These are phyloP conservation scores for Entomortierella lignicola DNA, from an alignment of 192 early-diverging fungal genomes.

Conservation along the genomic window DNA sequence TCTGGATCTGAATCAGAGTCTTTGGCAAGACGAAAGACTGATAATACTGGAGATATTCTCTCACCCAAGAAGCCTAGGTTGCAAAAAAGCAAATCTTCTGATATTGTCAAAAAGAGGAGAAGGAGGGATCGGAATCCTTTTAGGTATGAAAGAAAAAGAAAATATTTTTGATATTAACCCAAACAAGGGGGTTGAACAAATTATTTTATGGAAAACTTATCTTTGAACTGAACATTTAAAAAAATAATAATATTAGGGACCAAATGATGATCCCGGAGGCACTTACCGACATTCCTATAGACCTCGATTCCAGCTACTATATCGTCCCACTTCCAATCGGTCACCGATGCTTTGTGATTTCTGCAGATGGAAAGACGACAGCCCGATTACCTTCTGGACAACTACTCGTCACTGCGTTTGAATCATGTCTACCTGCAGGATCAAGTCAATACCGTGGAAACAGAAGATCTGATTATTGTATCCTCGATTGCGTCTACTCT, in stretches of 20 bases:
- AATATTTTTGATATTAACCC: too few species aligned
- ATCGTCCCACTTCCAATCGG: constrained; percentile 66
- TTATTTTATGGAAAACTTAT: neutral
- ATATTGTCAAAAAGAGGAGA: constrained; percentile 43
- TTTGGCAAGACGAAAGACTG: constrained; percentile 10
- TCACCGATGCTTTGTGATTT: constrained; percentile 66
- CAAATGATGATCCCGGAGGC: constrained; percentile 69
- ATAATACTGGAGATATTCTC: constrained; percentile 18
- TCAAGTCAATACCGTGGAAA: constrained; percentile 58
- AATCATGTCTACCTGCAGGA: constrained; percentile 66
- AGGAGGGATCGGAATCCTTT: constrained; percentile 51
- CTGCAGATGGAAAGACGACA: constrained; percentile 58
- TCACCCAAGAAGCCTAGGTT: constrained; percentile 38
- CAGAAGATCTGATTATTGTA: constrained; percentile 66
- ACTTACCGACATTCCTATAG: constrained; percentile 60
- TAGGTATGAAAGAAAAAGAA: constrained; percentile 42
- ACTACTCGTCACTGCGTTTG: constrained; percentile 48
- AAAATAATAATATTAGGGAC: constrained; percentile 45
- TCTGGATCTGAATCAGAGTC: constrained; percentile 37
- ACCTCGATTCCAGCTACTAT: constrained; percentile 63
- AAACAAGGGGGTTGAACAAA: too few species aligned
- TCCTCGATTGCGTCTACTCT: constrained; percentile 69
- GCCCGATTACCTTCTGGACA: constrained; percentile 24
- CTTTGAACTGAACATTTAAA: neutral
- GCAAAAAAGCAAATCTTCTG: constrained; percentile 28